These are phyloP conservation scores for Penicillium sclerotiorum DNA, from an alignment of 2,329 filamentous ascomycete species.

Conservation along the genomic window DNA sequence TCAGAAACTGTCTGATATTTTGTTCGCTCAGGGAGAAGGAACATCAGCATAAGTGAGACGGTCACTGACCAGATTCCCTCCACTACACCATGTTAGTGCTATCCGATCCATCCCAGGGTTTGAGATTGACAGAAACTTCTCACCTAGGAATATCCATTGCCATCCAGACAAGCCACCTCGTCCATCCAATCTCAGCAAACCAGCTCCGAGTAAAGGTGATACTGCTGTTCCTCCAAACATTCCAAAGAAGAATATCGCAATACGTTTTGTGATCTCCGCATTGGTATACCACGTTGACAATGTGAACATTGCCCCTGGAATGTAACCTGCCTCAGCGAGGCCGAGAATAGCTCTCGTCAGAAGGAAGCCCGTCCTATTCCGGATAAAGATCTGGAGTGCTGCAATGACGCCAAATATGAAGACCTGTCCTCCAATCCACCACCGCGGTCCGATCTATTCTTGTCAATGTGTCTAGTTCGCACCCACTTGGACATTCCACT, in stretches of 20 bases:
- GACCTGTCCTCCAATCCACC: constrained; percentile 55
- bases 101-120: no score
- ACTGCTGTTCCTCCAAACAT: constrained; percentile 57
- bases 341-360: constrained; percentile 50
- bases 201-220: constrained; percentile 53
- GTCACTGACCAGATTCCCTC: constrained; percentile 11
- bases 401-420: constrained; percentile 53
- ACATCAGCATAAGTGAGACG: constrained; percentile 2
- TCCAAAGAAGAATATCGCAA: constrained; percentile 57
- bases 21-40: constrained; percentile 3
- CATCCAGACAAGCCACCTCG: constrained; percentile 48
- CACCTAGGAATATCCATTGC: constrained; percentile 57
- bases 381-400: constrained; percentile 49
- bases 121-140: no score
- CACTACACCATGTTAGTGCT: not conserved
- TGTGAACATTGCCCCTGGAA: constrained; percentile 55
- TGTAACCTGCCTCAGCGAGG: constrained; percentile 56
- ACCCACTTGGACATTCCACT: no score
- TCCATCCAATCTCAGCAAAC: constrained; percentile 51
- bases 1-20: not conserved
- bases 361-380: constrained; percentile 49
- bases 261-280: constrained; percentile 49
- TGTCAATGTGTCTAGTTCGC: not conserved
- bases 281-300: constrained; percentile 56
- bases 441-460: constrained; percentile 46